Base-by-base conservation (phyloP, 148 eudicot genomes). In the Beta vulgaris region DNA sequence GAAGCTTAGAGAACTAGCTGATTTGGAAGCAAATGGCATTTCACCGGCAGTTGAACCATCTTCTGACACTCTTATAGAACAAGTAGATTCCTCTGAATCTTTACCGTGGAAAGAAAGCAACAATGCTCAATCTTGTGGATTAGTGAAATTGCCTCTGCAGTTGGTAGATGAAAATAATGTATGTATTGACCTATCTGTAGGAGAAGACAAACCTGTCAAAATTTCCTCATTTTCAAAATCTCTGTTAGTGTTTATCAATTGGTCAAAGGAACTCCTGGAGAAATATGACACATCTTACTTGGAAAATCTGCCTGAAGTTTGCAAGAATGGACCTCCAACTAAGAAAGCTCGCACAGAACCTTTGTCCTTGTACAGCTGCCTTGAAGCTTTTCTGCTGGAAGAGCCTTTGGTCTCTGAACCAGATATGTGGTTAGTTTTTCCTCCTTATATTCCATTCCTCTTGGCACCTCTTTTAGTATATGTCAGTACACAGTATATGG, bases 351-450 rank as follows among this genome's bases (percentile, higher is more conserved):
- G 99, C n/a, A 76, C 78, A 23, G 97, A 95, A 76, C 97, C 99
- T 81, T 93, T 95, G 29, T 92, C 99, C 61, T 77, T 95, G 83
- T 92, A 92, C 81, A 87, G 85, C 81, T 95, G 99, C 81, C 80
- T 95, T 72, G 99, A 95, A 84, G 93, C 97, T 75, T 95, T 95
- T 85, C 84, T 95, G 49, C 97, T 97, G 59, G 99, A 95, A 79
- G 99, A 95, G 89, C 99, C 99, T 40, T 79, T 95, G 78, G 97
- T 95, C 35, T 92, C 99, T 83, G 97, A 95, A 67, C 83, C 83
- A 78, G 99, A 95, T 81, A 95, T 95, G 99, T 95, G 99, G 99
- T 95, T 73, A 76, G 94, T 81, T 73, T 71, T 58, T 78, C 69
- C 74, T 73, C 69, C 25, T 49, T 72, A 23, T 19, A 46, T 60